These are phyloP conservation scores for Rheum nobile DNA, from an alignment of 148 eudicot genomes.

Conservation along the genomic window DNA sequence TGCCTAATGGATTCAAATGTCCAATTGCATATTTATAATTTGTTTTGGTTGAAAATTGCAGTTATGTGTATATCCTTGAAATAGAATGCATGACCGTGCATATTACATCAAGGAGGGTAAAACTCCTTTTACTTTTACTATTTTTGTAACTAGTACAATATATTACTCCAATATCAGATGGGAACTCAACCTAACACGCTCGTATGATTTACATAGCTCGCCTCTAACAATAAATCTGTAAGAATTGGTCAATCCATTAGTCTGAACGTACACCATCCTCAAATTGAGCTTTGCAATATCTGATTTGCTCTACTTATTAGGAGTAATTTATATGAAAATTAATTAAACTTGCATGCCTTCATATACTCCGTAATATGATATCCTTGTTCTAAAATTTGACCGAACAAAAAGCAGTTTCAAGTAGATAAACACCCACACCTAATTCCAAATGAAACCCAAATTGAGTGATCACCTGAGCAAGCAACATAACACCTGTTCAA, in stretches of 20 bases:
- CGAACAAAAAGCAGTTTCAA: background rate
- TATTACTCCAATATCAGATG: background rate
- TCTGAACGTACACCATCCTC: too few relatives aligned
- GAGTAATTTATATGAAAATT: background rate
- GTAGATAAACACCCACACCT: constrained; percentile 12
- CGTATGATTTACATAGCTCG: background rate
- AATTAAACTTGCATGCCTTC: too few relatives aligned
- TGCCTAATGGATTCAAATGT: background rate
- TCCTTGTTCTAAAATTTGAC: background rate
- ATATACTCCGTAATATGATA: background rate
- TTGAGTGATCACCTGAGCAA: background rate
- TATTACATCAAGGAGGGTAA: background rate
- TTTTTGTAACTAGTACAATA: background rate
- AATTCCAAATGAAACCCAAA: background rate
- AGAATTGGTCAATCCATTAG: background rate
- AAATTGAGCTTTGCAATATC: too few relatives aligned
- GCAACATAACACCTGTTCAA: background rate
- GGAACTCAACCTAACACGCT: background rate
- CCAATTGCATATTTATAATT: background rate
- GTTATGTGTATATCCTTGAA: background rate
- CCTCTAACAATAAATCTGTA: too few relatives aligned
- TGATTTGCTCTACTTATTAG: too few relatives aligned
- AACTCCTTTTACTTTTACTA: background rate
- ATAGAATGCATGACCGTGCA: background rate
- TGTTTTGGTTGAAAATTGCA: too few relatives aligned